These are phyloP conservation scores for Fomitopsis pulvina DNA, from an alignment of 768 basidiomycete genomes.

Conservation along the genomic window DNA sequence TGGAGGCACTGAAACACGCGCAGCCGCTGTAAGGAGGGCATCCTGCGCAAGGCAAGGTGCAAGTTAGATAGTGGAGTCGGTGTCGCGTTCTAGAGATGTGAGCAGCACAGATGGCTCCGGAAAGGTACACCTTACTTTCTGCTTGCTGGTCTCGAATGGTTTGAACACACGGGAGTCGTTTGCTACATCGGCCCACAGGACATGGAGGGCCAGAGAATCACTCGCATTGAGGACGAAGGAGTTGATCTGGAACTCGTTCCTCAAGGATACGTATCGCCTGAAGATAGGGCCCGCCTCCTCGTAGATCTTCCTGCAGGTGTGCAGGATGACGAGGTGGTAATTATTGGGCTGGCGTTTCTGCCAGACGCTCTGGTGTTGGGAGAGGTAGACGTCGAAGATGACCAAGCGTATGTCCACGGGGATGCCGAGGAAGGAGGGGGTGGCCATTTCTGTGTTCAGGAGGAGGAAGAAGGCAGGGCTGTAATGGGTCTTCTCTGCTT, in stretches of 20 bases:
- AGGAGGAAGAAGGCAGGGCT: background rate
- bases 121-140: slow-evolving; percentile 9
- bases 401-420: slow-evolving; percentile 30
- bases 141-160: background rate
- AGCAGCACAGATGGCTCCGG: no score
- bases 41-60: slow-evolving; percentile 22
- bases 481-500: background rate
- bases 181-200: slow-evolving; percentile 31
- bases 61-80: slow-evolving; percentile 26
- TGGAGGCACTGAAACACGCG: slow-evolving; percentile 29
- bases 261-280: slow-evolving; percentile 30
- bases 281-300: slow-evolving; percentile 25
- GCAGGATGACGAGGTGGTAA: slow-evolving; percentile 27
- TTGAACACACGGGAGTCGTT: slow-evolving; percentile 31
- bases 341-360: slow-evolving; percentile 27
- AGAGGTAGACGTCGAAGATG: slow-evolving; percentile 27
- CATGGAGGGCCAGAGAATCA: slow-evolving; percentile 15
- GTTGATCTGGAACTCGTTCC: slow-evolving; percentile 31
- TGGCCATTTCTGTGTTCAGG: background rate
- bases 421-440: slow-evolving; percentile 19
- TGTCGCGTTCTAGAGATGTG: slow-evolving; percentile 1
- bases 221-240: slow-evolving; percentile 19
- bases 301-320: slow-evolving; percentile 25
- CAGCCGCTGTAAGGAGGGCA: slow-evolving; percentile 22
- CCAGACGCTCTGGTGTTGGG: slow-evolving; percentile 17